Evolutionary conservation across 2,329 filamentous ascomycete genomes (phyloP), one percentile per base, ranked within the genome.

Genomic region (Microdochium nivale): DNA sequence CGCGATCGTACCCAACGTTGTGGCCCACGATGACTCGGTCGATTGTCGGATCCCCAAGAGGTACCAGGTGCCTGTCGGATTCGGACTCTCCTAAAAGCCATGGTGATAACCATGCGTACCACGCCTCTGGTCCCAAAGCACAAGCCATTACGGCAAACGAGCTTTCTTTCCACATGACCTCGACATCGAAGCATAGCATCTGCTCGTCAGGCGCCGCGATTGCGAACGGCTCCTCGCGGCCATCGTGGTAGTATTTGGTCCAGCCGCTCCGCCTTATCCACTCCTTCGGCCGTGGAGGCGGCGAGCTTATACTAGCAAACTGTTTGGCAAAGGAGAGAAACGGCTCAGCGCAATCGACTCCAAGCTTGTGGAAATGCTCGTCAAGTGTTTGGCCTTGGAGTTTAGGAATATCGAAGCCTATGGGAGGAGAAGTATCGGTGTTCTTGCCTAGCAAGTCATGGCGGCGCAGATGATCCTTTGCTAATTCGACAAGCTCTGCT

Each of bases 51-150:
- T 96, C 85, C 27, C 94, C 95, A 7, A 99, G 70, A 0, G 95
- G 90, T 48, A 99, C 86, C 13, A 99, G 73, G 54, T 99, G 92
- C 48, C 82, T 80, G 62, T 89, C 79, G 30, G 83, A 83, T 33
- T 87, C 74, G 1, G 88, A 86, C 71, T 97, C 89, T 27, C 84
- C 88, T 19, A 99, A 70, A 33, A 99, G 72, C 92, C 92, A 99
- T 0, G 94, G 94, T 13, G 94, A 99, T 50, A 99, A 69, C 94
- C 94, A 99, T 1, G 86, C 89, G 71, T 99, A 99, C 95, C 95
- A 99, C 27, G 90, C 85, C 2, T 84, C 91, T 1, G 89, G 85
- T 59, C 90, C 90, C 19, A 85, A 88, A 14, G 95, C 94, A 65
- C 92, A 97, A 23, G 95, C 94, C 90, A 99, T 97, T 52, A 96